A percentile compares a stretch with the other conserved stretches of the same genome.
Evolutionary conservation across 768 basidiomycete species (phyloP).

Genomic region (Rhizopogon vesiculosus): DNA sequence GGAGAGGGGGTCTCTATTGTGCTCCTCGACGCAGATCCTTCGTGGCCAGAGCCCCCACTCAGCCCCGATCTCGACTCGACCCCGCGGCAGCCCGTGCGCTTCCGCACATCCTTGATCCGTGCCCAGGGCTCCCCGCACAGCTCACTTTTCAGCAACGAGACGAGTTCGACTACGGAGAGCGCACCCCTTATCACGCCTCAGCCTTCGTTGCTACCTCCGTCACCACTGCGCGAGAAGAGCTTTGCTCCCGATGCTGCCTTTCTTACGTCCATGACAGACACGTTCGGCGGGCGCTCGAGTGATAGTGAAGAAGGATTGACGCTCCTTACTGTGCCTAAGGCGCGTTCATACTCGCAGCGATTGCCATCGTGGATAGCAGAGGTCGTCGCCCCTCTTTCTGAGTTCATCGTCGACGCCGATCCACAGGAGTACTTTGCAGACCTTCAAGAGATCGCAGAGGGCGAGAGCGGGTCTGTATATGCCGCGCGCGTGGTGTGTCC

Average conservation of each 20-base stretch:
- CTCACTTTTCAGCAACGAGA: conserved; percentile 39
- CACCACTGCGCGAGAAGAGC: conserved; percentile 6
- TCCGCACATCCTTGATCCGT: conserved; percentile 24
- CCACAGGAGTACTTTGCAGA: conserved; percentile 63
- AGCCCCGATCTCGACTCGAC: conserved; percentile 18
- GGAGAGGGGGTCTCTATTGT: background rate
- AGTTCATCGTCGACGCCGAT: conserved; percentile 63
- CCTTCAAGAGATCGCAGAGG: conserved; percentile 76
- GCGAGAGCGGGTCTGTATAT: conserved; percentile 73
- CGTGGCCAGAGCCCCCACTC: conserved; percentile 21
- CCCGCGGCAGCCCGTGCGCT: conserved; percentile 22
- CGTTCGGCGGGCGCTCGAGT: conserved; percentile 30
- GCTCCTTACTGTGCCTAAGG: conserved; percentile 22
- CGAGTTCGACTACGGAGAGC: conserved; percentile 28
- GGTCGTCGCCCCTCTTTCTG: conserved; percentile 51
- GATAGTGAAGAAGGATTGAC: conserved; percentile 12
- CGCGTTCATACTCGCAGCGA: conserved; percentile 37
- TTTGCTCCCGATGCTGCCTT: conserved; percentile 21
- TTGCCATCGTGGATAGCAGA: conserved; percentile 62
- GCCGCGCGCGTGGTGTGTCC: conserved; percentile 30
- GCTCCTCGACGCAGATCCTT: background rate
- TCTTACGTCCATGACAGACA: conserved; percentile 29
- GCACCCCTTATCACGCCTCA: conserved; percentile 16
- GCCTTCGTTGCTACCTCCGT: conserved; percentile 18
- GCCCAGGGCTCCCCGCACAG: conserved; percentile 41